Conservation (phyloP, 2,329 filamentous ascomycete genomes). For the Epichloe gansuensis region DNA sequence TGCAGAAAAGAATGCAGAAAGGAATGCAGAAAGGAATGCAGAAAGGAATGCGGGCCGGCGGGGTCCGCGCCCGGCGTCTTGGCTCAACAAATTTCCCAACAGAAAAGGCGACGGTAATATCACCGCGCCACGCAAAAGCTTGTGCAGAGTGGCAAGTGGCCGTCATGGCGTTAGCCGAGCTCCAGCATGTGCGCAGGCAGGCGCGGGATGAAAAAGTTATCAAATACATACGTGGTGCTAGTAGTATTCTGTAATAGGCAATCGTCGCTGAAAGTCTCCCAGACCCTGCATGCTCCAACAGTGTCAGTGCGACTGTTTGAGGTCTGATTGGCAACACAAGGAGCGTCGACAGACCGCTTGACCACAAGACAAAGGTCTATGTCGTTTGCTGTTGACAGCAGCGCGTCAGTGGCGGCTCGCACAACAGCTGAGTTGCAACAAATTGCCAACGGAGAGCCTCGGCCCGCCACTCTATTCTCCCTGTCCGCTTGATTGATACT, state of each 20-base stretch:
- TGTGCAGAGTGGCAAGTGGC: not conserved
- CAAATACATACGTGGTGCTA: too few relatives aligned
- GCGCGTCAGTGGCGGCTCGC: not conserved
- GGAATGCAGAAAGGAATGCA: too few relatives aligned
- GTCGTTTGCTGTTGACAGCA: not conserved
- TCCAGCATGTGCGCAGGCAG: not conserved
- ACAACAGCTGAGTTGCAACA: not conserved
- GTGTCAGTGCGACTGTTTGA: not conserved
- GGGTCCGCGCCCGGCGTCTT: constrained; percentile 3
- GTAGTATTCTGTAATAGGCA: too few relatives aligned
- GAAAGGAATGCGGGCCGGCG: not conserved
- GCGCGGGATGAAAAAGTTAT: too few relatives aligned
- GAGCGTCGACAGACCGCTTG: not conserved
- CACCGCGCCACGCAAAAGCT: not conserved
- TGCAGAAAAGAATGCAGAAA: too few relatives aligned
- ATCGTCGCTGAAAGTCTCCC: too few relatives aligned
- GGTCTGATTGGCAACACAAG: not conserved
- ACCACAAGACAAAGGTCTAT: not conserved
- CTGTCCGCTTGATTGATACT: not conserved
- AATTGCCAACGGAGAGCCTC: not conserved
- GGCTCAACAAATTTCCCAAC: constrained; percentile 27
- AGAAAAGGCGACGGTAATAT: constrained; percentile 12
- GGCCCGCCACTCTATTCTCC: not conserved
- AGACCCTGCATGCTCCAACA: too few relatives aligned
- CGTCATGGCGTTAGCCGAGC: not conserved